Evolutionary conservation across 257 asterid genomes (phyloP).

Genomic region (Cruciata laevipes): DNA sequence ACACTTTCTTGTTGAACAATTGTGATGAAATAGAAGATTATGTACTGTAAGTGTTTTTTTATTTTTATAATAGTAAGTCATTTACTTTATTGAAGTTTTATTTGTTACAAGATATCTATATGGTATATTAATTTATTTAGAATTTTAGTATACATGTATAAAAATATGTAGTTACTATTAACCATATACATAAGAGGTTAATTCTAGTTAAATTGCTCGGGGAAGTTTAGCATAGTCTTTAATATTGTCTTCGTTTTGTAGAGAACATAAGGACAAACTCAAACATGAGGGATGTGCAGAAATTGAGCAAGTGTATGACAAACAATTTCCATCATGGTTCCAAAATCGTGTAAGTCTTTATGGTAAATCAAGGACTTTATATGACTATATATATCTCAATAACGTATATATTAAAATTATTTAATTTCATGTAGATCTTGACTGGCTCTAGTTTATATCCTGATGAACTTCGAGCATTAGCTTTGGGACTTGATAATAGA

Average conservation of each 20-base stretch:
- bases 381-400: neutral
- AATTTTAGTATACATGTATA: no score
- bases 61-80: no score
- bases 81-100: neutral
- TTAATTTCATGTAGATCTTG: neutral
- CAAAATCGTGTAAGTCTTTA: neutral
- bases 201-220: no score
- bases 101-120: no score
- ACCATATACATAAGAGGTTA: neutral
- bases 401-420: neutral
- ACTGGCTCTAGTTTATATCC: neutral
- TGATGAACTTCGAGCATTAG: neutral
- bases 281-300: neutral
- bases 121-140: no score
- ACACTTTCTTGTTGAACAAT: neutral
- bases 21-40: neutral
- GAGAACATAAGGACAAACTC: neutral
- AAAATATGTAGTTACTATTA: no score
- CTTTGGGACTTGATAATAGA: neutral
- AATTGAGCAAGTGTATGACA: neutral
- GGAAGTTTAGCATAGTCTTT: no score
- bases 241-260: neutral
- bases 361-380: no score
- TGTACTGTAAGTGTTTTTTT: no score
- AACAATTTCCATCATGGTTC: neutral